A percentile compares a stretch with the other conserved stretches of the same genome.
These are phyloP conservation scores for Kurtzmaniella quercitrusa DNA, from an alignment of 1,139 yeast genomes.

Conservation along the genomic window DNA sequence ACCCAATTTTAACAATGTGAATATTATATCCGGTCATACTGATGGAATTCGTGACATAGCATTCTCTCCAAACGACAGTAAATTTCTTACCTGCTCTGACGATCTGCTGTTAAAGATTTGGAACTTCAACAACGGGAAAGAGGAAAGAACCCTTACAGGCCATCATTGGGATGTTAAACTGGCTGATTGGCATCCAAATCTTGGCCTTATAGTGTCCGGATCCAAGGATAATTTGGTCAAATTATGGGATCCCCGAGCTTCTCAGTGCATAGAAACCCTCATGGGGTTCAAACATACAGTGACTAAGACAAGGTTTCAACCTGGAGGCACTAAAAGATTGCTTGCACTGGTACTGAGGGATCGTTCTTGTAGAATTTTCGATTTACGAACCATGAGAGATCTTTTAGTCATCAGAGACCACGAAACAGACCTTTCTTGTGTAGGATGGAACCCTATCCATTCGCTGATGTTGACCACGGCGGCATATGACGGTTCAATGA, in stretches of 20 bases:
- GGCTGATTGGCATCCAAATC: conserved; percentile 92
- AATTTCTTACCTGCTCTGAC: conserved; percentile 89
- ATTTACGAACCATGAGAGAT: conserved; percentile 79
- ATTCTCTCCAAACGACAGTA: conserved; percentile 85
- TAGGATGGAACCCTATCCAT: conserved; percentile 92
- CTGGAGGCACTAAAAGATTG: conserved; percentile 60
- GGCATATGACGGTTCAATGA: conserved; percentile 82
- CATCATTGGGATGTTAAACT: conserved; percentile 99
- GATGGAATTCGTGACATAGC: conserved; percentile 84
- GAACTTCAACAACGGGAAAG: conserved; percentile 88
- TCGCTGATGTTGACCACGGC: conserved; percentile 79
- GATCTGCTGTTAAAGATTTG: conserved; percentile 87
- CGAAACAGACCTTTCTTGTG: conserved; percentile 79
- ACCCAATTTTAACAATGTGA: conserved; percentile 94
- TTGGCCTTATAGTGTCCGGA: conserved; percentile 82
- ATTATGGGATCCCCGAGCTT: conserved; percentile 91
- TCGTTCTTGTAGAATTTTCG: conserved; percentile 82
- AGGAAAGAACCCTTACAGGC: conserved; percentile 77
- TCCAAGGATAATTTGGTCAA: conserved; percentile 92
- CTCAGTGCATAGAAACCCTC: conserved; percentile 69
- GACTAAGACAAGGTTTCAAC: conserved; percentile 77
- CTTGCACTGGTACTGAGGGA: conserved; percentile 88
- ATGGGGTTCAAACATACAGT: conserved; percentile 95
- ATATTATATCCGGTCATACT: conserved; percentile 73
- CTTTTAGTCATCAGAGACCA: conserved; percentile 69